Percentiles rank a stretch among this genome's conserved stretches.
phyloP scores from a whole-genome alignment of 352 stramenopile genomes.

The Pythium coloratum region DNA sequence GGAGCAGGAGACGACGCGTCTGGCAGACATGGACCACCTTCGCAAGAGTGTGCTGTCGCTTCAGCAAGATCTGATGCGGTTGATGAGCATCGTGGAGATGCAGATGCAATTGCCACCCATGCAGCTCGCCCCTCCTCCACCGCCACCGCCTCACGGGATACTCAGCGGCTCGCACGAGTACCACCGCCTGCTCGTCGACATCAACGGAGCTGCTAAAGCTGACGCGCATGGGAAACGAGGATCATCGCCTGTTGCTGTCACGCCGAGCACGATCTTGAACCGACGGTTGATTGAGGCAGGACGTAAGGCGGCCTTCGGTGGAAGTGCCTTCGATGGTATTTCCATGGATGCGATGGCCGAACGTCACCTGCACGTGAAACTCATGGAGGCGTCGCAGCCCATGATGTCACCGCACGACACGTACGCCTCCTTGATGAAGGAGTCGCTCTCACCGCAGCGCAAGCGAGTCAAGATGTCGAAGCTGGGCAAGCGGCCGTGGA shows the following conservation, averaged over 20 bases:
- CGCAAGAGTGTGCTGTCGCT: constrained; percentile 64
- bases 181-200: constrained; percentile 22
- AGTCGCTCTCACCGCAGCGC: constrained; percentile 56
- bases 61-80: constrained; percentile 68
- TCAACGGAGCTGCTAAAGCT: background rate
- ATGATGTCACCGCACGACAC: constrained; percentile 37
- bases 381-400: constrained; percentile 28
- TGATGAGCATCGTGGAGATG: constrained; percentile 79
- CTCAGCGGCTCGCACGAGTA: constrained; percentile 17
- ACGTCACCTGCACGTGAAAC: constrained; percentile 34
- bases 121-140: constrained; percentile 18
- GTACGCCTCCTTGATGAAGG: constrained; percentile 34
- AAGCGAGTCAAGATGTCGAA: constrained; percentile 67
- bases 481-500: constrained; percentile 71
- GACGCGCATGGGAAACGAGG: background rate
- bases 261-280: constrained; percentile 23
- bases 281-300: constrained; percentile 24
- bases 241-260: background rate
- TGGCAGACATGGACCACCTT: constrained; percentile 51
- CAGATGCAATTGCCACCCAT: constrained; percentile 68
- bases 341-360: constrained; percentile 18
- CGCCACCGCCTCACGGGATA: background rate
- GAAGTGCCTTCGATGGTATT: background rate
- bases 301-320: background rate
- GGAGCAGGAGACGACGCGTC: constrained; percentile 33